Percentiles rank a stretch among this genome's conserved stretches.
Evolutionary conservation across 225 moss, liverwort and hornwort genomes (phyloP).

Genomic region (Rhytidiadelphus loreus): DNA sequence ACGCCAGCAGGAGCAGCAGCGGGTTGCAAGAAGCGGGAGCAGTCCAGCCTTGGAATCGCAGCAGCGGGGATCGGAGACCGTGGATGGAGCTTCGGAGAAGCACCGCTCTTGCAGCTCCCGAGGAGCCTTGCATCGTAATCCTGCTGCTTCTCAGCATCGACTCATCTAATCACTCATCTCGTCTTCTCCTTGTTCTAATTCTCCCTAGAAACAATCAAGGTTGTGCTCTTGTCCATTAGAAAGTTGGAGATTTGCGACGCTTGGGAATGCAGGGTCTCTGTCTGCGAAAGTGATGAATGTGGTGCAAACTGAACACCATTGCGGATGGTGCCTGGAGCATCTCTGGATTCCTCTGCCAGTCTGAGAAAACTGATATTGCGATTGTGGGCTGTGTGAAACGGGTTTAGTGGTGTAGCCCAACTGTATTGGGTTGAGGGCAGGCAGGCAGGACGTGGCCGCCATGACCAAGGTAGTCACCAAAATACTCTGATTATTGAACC

Average conservation of each 20-base stretch:
- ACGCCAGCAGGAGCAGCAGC: not conserved
- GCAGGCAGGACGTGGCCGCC: too few species aligned
- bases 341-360: not conserved
- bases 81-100: not conserved
- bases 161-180: not conserved
- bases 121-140: conserved; percentile 12
- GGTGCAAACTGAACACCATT: not conserved
- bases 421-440: not conserved
- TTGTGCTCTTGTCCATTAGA: too few species aligned
- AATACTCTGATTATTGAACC: not conserved
- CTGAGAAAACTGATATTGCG: not conserved
- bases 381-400: not conserved
- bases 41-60: not conserved
- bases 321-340: not conserved
- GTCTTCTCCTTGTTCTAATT: not conserved
- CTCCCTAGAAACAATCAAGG: not conserved
- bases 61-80: not conserved
- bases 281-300: not conserved
- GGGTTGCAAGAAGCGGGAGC: not conserved
- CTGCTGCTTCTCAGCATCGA: not conserved
- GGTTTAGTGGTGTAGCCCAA: not conserved
- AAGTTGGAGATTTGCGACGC: not conserved
- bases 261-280: not conserved
- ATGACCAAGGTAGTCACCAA: not conserved
- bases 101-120: not conserved